Percentiles rank a stretch among this genome's conserved stretches.
Conservation (phyloP, 345 rosid species). For the Populus davidiana region DNA sequence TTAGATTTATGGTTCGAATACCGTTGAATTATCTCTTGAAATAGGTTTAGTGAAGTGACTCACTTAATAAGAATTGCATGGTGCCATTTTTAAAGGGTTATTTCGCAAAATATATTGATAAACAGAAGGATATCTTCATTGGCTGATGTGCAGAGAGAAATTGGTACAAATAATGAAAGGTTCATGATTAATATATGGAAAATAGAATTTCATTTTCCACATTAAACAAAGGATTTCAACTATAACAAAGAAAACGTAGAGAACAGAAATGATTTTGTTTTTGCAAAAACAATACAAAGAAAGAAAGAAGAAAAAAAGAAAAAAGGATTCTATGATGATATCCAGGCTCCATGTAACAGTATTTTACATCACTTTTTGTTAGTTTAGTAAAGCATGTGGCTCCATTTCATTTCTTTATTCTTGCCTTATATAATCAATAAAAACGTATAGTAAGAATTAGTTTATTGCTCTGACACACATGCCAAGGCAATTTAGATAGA, state of each 20-base stretch:
- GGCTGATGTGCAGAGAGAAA: background rate
- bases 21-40: background rate
- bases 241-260: background rate
- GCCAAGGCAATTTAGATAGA: background rate
- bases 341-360: background rate
- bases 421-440: background rate
- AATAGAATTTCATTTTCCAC: background rate
- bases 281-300: background rate
- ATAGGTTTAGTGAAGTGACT: background rate
- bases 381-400: background rate
- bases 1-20: background rate
- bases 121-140: background rate
- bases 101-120: background rate
- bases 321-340: constrained; percentile 5
- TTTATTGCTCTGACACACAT: background rate
- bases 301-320: background rate
- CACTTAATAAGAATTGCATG: background rate
- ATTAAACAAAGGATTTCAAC: background rate
- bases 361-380: background rate
- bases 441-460: background rate
- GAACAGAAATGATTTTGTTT: background rate
- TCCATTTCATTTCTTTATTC: background rate
- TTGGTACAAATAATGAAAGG: background rate
- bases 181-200: background rate
- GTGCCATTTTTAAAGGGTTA: background rate